Percentiles rank a stretch among this genome's conserved stretches.
Conservation (phyloP, 1,139 yeast genomes). For the Candida sojae region DNA sequence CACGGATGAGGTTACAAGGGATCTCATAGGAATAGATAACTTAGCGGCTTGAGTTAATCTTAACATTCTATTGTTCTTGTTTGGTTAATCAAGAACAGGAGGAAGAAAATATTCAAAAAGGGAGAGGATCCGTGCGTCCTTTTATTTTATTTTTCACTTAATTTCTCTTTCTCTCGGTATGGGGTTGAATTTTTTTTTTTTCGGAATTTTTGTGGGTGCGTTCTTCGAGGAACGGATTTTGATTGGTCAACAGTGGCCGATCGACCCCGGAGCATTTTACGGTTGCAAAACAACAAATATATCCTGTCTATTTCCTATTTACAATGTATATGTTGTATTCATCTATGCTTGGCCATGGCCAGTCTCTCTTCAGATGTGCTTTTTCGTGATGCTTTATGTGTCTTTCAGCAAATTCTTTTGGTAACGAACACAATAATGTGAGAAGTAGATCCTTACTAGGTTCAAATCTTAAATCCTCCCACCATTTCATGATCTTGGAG, state of each 20-base stretch:
- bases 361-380: conserved; percentile 16
- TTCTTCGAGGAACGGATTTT: not conserved
- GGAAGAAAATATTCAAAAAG: not conserved
- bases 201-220: not conserved
- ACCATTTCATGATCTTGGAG: conserved; percentile 53
- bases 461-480: conserved; percentile 53
- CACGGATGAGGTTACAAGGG: conserved; percentile 28
- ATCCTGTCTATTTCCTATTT: conserved; percentile 2
- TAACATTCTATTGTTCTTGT: conserved; percentile 24
- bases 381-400: conserved; percentile 41
- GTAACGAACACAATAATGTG: conserved; percentile 39
- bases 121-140: not conserved
- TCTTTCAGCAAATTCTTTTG: conserved; percentile 38
- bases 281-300: conserved; percentile 1
- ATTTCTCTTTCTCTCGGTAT: not conserved
- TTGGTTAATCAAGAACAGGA: not conserved
- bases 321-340: conserved; percentile 14
- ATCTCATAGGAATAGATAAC: conserved; percentile 21
- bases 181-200: not conserved
- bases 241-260: not conserved
- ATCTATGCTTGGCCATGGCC: conserved; percentile 30
- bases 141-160: not conserved
- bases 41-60: conserved; percentile 24
- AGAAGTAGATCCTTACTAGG: conserved; percentile 46
- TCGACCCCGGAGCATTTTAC: not conserved